These are phyloP conservation scores for Friedmanniomyces endolithicus DNA, from an alignment of 495 filamentous ascomycete species.

Conservation along the genomic window DNA sequence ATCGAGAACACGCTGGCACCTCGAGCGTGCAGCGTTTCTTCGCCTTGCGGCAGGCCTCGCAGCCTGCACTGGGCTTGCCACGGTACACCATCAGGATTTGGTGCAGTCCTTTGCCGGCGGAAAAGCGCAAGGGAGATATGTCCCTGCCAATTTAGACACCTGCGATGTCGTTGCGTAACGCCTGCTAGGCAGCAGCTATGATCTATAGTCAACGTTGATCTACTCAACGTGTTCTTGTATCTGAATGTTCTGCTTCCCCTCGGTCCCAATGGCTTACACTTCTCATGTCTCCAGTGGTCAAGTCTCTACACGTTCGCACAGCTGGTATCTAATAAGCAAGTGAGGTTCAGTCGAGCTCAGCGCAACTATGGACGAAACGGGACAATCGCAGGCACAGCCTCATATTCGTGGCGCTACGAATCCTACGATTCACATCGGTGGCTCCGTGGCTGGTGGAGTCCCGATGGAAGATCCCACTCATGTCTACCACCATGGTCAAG, in stretches of 20 bases:
- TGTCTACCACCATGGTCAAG: no score
- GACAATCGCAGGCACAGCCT: background rate
- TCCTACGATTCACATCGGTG: no score
- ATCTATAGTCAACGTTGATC: no score
- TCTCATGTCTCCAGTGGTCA: background rate
- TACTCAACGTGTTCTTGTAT: no score
- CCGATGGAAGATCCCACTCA: no score
- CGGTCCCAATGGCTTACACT: no score
- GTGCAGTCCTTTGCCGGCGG: no score
- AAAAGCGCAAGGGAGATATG: no score
- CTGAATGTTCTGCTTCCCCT: no score
- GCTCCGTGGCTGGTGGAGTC: no score
- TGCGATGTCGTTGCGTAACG: background rate
- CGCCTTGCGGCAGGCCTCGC: constrained; percentile 18
- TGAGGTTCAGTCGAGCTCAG: background rate
- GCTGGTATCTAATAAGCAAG: background rate
- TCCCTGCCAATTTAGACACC: no score
- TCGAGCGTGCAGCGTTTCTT: constrained; percentile 20
- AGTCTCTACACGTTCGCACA: background rate
- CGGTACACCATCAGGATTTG: constrained; percentile 20
- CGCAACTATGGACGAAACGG: background rate
- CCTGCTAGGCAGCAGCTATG: background rate
- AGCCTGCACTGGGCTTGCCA: constrained; percentile 18
- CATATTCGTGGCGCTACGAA: background rate
- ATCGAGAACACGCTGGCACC: constrained; percentile 14